Evolutionary conservation across 2,329 filamentous ascomycete species (phyloP), one percentile per base, ranked within the genome.

Genomic region (Didymella arachidicola): DNA sequence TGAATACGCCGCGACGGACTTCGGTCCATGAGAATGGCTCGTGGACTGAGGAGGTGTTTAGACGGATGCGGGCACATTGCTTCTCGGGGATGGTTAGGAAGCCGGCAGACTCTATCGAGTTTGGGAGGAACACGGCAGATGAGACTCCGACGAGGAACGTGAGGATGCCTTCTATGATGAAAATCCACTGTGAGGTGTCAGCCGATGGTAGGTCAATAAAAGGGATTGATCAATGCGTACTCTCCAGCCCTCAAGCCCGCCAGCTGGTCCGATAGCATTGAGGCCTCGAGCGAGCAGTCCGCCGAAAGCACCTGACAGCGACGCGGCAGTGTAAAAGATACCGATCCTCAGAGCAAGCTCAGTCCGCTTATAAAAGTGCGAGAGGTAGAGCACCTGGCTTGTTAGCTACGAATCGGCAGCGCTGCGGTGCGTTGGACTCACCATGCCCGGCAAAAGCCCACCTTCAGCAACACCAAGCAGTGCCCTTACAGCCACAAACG

Each of bases 311-410:
- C 87, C 86, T 0, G 86, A 87, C 5, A 90, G 74, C 1, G 86
- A 88, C 0, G 87, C 86, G 1, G 87, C 86, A 0, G 86, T 89
- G 70, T 89, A 90, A 67, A 90, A 89, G 6, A 90, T 77, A 29
- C 87, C 88, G 48, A 90, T 87, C 4, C 88, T 80, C 36, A 89
- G 72, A 0, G 86, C 85, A 61, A 89, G 78, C 62, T 89, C 86
- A 1, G 81, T 79, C 19, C 86, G 79, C 18, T 81, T 83, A 66
- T 89, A 87, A 62, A 90, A 83, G 7, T 81, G 80, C 0, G 86
- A 88, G 12, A 91, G 80, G 66, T 90, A 90, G 1, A 91, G 77
- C 1, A 68, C 66, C 66, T 68, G 18, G 7, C 3, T 10, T 1
- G 43, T 66, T 25, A 64, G 34, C 22, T 19, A 12, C 5, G 11